Percentiles rank a stretch among this genome's conserved stretches.
Evolutionary conservation across 129 eudicot genomes (phyloP).

Genomic region (Oenanthe sinensis): DNA sequence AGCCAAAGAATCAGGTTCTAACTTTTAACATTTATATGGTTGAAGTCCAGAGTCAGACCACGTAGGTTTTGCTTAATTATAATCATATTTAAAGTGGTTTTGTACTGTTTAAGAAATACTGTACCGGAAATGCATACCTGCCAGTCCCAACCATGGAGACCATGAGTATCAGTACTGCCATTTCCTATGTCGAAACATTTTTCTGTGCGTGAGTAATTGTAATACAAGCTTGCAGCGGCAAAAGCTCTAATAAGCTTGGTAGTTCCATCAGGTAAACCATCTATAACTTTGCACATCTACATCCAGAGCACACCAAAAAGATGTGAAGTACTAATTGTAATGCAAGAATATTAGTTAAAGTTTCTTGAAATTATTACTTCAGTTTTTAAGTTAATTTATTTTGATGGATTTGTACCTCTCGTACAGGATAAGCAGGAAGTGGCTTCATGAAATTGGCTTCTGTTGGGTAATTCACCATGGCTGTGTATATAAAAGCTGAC

Average conservation of each 20-base stretch:
- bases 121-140: slow-evolving; percentile 25
- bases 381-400: not conserved
- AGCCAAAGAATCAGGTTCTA: not conserved
- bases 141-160: slow-evolving; percentile 50
- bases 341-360: not conserved
- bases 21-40: too few relatives aligned
- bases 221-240: slow-evolving; percentile 49
- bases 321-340: not conserved
- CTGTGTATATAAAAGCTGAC: slow-evolving; percentile 46
- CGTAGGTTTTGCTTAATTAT: not conserved
- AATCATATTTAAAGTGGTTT: not conserved
- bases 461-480: slow-evolving; percentile 49
- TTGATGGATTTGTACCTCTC: slow-evolving; percentile 18
- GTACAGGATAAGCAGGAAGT: slow-evolving; percentile 46
- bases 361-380: not conserved
- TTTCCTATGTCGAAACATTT: slow-evolving; percentile 38
- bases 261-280: slow-evolving; percentile 20
- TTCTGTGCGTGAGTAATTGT: slow-evolving; percentile 38
- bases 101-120: not conserved
- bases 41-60: not conserved
- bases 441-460: slow-evolving; percentile 46
- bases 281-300: slow-evolving; percentile 55
- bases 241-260: slow-evolving; percentile 35
- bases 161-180: slow-evolving; percentile 28
- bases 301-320: slow-evolving; percentile 1